phyloP scores from a whole-genome alignment of 257 asterid species.

The Nicotiana undulata region DNA sequence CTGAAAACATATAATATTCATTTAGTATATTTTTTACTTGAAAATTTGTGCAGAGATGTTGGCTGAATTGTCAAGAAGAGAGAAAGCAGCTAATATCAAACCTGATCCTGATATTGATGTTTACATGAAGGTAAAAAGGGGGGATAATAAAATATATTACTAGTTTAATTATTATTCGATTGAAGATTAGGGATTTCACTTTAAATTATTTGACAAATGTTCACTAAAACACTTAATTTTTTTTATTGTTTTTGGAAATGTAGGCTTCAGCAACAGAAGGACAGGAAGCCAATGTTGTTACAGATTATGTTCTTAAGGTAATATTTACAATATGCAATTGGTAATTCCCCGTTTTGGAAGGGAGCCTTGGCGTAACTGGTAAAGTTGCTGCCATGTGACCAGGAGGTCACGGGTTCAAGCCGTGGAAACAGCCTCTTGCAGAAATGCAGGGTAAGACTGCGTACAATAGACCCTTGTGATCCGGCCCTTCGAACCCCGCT shows the following conservation, averaged over 20 bases:
- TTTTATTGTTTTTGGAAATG: neutral
- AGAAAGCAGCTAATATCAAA: conserved; percentile 31
- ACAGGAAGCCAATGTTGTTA: conserved; percentile 30
- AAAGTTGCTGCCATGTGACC: too few relatives aligned
- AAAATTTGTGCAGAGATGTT: conserved; percentile 25
- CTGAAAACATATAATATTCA: too few relatives aligned
- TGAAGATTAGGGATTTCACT: neutral
- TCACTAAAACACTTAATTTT: neutral
- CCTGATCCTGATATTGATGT: conserved; percentile 36
- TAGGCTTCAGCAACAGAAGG: conserved; percentile 35
- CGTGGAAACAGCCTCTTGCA: too few relatives aligned
- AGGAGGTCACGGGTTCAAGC: too few relatives aligned
- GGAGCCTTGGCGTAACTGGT: too few relatives aligned
- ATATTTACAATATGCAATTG: neutral
- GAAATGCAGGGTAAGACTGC: too few relatives aligned
- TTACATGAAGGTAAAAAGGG: conserved; percentile 29
- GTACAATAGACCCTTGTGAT: too few relatives aligned
- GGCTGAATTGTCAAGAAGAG: conserved; percentile 35
- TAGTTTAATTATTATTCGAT: neutral
- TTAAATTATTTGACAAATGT: too few relatives aligned
- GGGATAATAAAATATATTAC: neutral
- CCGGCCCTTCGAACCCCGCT: too few relatives aligned
- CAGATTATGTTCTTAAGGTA: conserved; percentile 34
- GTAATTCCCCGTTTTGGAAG: too few relatives aligned
- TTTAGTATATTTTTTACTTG: neutral